Percentiles rank a stretch among this genome's conserved stretches.
These are phyloP conservation scores for Calophaca sinica DNA, from an alignment of 306 rosid species.

Conservation along the genomic window DNA sequence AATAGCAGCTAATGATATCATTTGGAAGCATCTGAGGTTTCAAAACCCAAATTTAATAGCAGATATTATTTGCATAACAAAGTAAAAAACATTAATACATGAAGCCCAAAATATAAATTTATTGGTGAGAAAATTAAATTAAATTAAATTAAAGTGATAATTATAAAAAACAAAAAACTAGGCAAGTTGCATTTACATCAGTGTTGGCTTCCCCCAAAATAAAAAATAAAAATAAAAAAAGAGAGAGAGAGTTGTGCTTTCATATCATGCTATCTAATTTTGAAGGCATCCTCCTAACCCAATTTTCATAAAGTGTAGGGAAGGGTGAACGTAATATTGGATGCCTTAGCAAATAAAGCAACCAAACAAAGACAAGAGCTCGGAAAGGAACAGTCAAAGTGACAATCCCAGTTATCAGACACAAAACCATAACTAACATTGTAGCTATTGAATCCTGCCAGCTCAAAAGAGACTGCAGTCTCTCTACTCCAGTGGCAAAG, in stretches of 20 bases:
- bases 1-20: background rate
- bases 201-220: background rate
- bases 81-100: background rate
- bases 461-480: constrained; percentile 45
- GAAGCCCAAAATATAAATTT: background rate
- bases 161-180: background rate
- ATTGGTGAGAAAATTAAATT: background rate
- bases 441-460: constrained; percentile 60
- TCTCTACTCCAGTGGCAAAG: constrained; percentile 45
- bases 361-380: background rate
- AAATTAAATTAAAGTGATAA: background rate
- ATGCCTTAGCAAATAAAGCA: constrained; percentile 44
- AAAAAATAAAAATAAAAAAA: background rate
- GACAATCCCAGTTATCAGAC: constrained; percentile 42
- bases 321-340: constrained; percentile 40
- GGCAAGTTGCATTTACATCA: background rate
- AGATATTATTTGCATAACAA: background rate
- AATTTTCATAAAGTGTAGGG: constrained; percentile 48
- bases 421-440: constrained; percentile 40
- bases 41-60: background rate
- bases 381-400: constrained; percentile 39
- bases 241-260: constrained; percentile 4
- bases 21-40: background rate
- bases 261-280: constrained; percentile 55
- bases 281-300: constrained; percentile 59